These are phyloP conservation scores for Trypanosoma conorhini DNA, from an alignment of 208 protist genomes.

Conservation along the genomic window DNA sequence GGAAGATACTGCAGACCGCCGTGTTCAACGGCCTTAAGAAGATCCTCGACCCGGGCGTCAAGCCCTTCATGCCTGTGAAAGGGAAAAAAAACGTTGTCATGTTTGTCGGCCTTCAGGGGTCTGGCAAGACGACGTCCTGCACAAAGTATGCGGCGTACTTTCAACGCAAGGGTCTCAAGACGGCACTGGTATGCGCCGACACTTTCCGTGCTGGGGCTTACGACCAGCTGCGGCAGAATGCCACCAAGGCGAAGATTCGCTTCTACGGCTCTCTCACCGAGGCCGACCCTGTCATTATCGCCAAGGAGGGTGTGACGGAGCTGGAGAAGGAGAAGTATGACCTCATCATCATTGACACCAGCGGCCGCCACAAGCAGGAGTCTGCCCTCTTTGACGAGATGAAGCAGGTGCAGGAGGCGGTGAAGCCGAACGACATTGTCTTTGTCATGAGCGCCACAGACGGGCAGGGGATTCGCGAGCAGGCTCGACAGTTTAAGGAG, in stretches of 20 bases:
- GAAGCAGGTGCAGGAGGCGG: constrained; percentile 90
- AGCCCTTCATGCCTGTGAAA: constrained; percentile 96
- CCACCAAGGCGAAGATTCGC: constrained; percentile 97
- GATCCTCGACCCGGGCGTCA: constrained; percentile 97
- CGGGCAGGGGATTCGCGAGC: constrained; percentile 97
- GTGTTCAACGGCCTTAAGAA: constrained; percentile 96
- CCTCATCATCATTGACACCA: constrained; percentile 99
- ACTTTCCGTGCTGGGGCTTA: constrained; percentile 98
- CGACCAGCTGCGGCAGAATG: constrained; percentile 99
- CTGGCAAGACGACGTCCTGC: constrained; percentile 98
- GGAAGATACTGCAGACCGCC: constrained; percentile 95
- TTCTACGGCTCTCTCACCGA: constrained; percentile 98
- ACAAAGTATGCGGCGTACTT: constrained; percentile 98
- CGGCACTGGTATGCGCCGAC: constrained; percentile 98
- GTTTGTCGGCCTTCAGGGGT: constrained; percentile 99
- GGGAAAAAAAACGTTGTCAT: constrained; percentile 98
- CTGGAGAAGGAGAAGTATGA: constrained; percentile 97
- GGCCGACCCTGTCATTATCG: constrained; percentile 97
- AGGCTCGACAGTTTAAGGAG: constrained; percentile 92
- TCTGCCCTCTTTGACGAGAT: constrained; percentile 99
- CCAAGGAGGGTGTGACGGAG: constrained; percentile 95
- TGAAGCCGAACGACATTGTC: constrained; percentile 96
- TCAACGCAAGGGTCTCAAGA: constrained; percentile 95
- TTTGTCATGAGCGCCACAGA: constrained; percentile 99
- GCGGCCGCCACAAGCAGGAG: constrained; percentile 99